Conservation (phyloP, 371 early-diverging fungal species). For the Mucor saturninus region DNA sequence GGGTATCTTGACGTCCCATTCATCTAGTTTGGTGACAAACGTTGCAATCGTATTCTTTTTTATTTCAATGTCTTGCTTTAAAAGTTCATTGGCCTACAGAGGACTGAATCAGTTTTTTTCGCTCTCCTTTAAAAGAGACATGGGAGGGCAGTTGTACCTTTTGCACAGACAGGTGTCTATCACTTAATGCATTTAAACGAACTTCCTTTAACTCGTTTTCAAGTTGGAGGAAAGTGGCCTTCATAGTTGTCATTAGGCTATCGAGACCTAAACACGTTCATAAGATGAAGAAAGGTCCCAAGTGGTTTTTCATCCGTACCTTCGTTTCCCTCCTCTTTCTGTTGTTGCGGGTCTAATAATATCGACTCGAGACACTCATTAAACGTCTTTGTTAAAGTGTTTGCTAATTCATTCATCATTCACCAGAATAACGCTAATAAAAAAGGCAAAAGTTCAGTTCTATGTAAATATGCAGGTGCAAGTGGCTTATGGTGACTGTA, state of each 20-base stretch:
- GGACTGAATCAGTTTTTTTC: neutral
- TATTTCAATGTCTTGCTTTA: slow-evolving; percentile 33
- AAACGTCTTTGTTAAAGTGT: slow-evolving; percentile 31
- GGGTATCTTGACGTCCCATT: slow-evolving; percentile 30
- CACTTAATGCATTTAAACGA: slow-evolving; percentile 29
- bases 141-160: slow-evolving; percentile 25
- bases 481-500: slow-evolving; percentile 25
- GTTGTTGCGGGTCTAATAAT: slow-evolving; percentile 31
- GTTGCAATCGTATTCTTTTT: slow-evolving; percentile 28
- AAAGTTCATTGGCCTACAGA: slow-evolving; percentile 23
- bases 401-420: slow-evolving; percentile 10
- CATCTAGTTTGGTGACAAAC: slow-evolving; percentile 26
- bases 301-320: neutral
- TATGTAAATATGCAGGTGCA: neutral
- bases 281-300: neutral
- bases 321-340: slow-evolving; percentile 20
- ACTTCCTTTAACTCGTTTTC: slow-evolving; percentile 37
- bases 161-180: slow-evolving; percentile 31
- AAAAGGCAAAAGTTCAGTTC: neutral
- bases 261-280: slow-evolving; percentile 12
- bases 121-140: too few species aligned
- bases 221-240: slow-evolving; percentile 31
- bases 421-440: slow-evolving; percentile 6
- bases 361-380: slow-evolving; percentile 41
- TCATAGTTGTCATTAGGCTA: slow-evolving; percentile 20